Evolutionary conservation across 768 basidiomycete genomes (phyloP), one percentile per base, ranked within the genome.

Genomic region (Pholiota molesta): DNA sequence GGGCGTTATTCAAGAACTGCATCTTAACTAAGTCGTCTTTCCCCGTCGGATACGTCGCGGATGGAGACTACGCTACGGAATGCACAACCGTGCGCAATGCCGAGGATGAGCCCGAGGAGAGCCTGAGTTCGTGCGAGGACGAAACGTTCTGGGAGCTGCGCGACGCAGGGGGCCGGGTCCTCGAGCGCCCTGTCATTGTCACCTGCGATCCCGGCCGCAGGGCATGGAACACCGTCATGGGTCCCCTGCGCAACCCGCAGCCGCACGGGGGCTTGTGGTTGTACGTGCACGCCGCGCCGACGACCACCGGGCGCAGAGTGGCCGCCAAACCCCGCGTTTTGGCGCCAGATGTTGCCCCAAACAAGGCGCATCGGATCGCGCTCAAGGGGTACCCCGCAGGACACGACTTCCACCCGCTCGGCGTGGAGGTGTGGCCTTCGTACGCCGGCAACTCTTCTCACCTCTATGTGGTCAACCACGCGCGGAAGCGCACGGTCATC

Each of bases 171-270:
- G 82, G 78, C 23, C 69, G 71, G 5, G 69, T 81, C 29, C 64
- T 73, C n/a, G 70, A 81, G 58, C 82, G 83, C 56, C 74, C 78
- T 28, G 72, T 90, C 7, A 79, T 73, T 61, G 68, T 81, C 39
- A 80, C 74, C 65, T 89, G 87, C 64, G 87, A 89, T 68, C 77
- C 83, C 1, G 76, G 72, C 55, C 80, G 87, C 14, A 80, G 80
- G 63, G 71, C 78, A 28, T 92, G 91, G 91, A 92, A 92, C 69
- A 91, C 90, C 7, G 90, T 85, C 51, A 86, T 89, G 86, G 91
- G 91, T 0, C 90, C 91, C 6, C 69, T 92, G 53, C 71, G 63
- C 0, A 74, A 90, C 66, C 88, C 90, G 1, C 67, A 74, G 4
- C 83, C 86, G 5, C 80, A 72, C n/a, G 91, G 88, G 0, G 75